A percentile compares a stretch with the other conserved stretches of the same genome.
These are phyloP conservation scores for Alternaria infectoria DNA, from an alignment of 2,329 filamentous ascomycete species.

Conservation along the genomic window DNA sequence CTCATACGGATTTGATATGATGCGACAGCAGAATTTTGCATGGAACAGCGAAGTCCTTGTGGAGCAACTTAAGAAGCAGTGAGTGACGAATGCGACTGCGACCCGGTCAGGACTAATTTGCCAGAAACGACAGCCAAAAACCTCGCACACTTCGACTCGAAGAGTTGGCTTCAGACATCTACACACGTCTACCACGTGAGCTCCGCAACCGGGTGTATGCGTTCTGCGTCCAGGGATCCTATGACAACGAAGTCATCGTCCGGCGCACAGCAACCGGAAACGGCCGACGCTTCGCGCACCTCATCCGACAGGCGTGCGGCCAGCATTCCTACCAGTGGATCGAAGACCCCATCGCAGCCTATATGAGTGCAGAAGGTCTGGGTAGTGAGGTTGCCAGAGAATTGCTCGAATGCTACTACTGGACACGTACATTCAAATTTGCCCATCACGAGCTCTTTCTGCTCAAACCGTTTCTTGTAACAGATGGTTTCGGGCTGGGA, in stretches of 20 bases:
- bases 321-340: slow-evolving; percentile 25
- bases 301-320: slow-evolving; percentile 19
- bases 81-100: neutral
- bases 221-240: slow-evolving; percentile 22
- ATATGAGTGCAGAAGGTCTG: neutral
- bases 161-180: slow-evolving; percentile 3
- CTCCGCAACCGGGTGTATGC: slow-evolving; percentile 26
- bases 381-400: slow-evolving; percentile 15
- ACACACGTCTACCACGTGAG: slow-evolving; percentile 24
- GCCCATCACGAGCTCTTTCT: slow-evolving; percentile 21
- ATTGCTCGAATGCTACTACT: slow-evolving; percentile 27
- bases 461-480: slow-evolving; percentile 17
- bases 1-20: neutral
- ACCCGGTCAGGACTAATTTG: neutral
- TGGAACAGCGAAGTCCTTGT: neutral
- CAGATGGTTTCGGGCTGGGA: slow-evolving; percentile 14
- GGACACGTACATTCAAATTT: slow-evolving; percentile 27
- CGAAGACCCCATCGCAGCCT: slow-evolving; percentile 18
- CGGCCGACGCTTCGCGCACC: slow-evolving; percentile 4
- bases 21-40: neutral
- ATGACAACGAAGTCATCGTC: slow-evolving; percentile 30
- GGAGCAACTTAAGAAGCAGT: neutral
- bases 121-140: neutral
- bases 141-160: neutral
- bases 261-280: slow-evolving; percentile 7